phyloP scores from a whole-genome alignment of 1,284 basidiomycete species.

The Sanghuangporus sanghuang region DNA sequence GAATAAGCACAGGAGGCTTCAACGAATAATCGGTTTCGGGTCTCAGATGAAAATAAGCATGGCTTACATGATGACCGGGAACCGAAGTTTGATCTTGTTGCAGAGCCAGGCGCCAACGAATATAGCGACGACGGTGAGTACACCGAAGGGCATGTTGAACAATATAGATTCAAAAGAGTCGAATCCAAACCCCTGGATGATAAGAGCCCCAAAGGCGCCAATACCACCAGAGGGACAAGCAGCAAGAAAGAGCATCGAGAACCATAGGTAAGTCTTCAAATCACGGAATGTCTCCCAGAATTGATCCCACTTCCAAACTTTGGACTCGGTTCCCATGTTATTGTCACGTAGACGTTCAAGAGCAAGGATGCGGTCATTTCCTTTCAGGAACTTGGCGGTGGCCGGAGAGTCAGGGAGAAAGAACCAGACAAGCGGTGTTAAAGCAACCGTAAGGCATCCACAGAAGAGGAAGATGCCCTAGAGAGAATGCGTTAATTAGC shows the following conservation, averaged over 20 bases:
- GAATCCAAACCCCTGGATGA: slow-evolving; percentile 35
- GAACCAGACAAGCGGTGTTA: slow-evolving; percentile 23
- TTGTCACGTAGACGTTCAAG: slow-evolving; percentile 38
- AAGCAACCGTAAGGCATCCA: slow-evolving; percentile 10
- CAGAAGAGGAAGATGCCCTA: slow-evolving; percentile 1
- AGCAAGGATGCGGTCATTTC: slow-evolving; percentile 29
- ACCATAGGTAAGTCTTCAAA: slow-evolving; percentile 41
- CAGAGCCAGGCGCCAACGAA: slow-evolving; percentile 37
- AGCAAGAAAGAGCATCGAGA: slow-evolving; percentile 36
- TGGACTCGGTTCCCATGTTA: slow-evolving; percentile 40
- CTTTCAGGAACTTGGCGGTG: slow-evolving; percentile 9
- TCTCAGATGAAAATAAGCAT: slow-evolving; percentile 34
- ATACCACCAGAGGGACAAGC: slow-evolving; percentile 39
- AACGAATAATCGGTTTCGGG: slow-evolving; percentile 29
- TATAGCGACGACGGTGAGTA: slow-evolving; percentile 39
- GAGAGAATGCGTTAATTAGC: background rate
- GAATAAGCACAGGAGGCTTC: slow-evolving; percentile 1
- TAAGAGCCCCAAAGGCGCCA: slow-evolving; percentile 38
- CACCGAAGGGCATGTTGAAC: slow-evolving; percentile 44
- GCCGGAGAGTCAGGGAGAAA: slow-evolving; percentile 16
- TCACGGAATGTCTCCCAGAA: slow-evolving; percentile 37
- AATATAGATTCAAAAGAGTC: slow-evolving; percentile 36
- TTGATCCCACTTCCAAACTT: slow-evolving; percentile 42
- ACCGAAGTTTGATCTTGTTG: slow-evolving; percentile 43
- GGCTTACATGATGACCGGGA: slow-evolving; percentile 39